Base-by-base conservation (phyloP, 2,329 filamentous ascomycete genomes). In the Hypoxylon sp. region DNA sequence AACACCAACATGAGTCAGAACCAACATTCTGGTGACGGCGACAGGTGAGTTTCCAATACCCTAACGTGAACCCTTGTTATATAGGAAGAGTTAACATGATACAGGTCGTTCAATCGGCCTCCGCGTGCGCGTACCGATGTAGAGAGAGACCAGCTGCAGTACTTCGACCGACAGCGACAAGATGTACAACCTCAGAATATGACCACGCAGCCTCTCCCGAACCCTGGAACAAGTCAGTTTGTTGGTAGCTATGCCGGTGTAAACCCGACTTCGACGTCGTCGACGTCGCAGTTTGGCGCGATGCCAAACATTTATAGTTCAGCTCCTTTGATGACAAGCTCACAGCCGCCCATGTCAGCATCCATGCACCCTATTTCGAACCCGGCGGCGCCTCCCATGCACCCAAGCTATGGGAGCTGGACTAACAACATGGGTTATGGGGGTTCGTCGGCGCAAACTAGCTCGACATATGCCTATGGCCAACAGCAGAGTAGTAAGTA, bases 401-500 rank as follows among this genome's bases (percentile, higher is more conserved):
- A 50, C 34, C 23, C 34, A 17, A 17, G 43, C 21, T 32, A 51
- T 25, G 11, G 3, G 14, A 49, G 11, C 17, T 50, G 19, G 30
- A n/a, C 43, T 11, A 28, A 13, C 7, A 32, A 6, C 14, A 21
- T 60, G 45, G 46, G 25, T 5, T 23, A 21, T 36, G n/a, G 14
- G 2, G 46, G 21, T 3, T 9, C 19, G 3, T 19, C 43, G n/a
- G 32, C 14, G 0, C 36, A 45, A 41, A 53, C 48, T 23, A 34
- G 17, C 23, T 28, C 23, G 11, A 13, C 41, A 17, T 51, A 30
- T 14, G 9, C 13, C 10, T 60, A 43, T 14, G 21, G 6, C 5
- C 45, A 43, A 9, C 48, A 32, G 11, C 48, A 51, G 7, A 52
- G 30, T 10, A 19, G 61, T 64, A 55, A 64, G 61, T 45, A 32